These are phyloP conservation scores for Chimonanthus salicifolius DNA, from an alignment of 164 flowering plant species.

Conservation along the genomic window DNA sequence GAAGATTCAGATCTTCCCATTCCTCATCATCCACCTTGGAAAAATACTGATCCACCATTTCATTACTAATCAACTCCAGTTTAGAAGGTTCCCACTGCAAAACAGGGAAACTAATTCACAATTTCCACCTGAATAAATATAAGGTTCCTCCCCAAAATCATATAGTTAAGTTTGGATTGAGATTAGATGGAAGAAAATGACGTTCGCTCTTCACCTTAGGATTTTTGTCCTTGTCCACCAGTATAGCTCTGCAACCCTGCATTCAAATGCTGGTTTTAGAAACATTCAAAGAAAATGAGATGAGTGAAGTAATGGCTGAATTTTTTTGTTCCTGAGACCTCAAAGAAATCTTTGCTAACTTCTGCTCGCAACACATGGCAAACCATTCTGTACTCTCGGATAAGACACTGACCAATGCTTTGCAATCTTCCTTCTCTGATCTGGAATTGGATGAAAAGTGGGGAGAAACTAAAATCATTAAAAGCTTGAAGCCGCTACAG, in stretches of 20 bases:
- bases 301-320: neutral
- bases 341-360: conserved; percentile 48
- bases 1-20: conserved; percentile 72
- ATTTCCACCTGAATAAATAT: neutral
- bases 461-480: neutral
- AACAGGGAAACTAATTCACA: neutral
- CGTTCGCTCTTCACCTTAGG: conserved; percentile 16
- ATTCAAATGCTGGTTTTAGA: neutral
- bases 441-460: conserved; percentile 28
- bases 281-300: neutral
- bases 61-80: conserved; percentile 51
- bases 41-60: conserved; percentile 64
- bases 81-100: conserved; percentile 79
- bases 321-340: conserved; percentile 9
- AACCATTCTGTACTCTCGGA: conserved; percentile 72
- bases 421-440: conserved; percentile 85
- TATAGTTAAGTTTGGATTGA: neutral
- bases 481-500: neutral
- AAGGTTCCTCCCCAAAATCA: neutral
- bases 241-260: conserved; percentile 60
- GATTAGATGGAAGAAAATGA: neutral
- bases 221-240: conserved; percentile 54
- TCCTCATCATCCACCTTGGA: conserved; percentile 50
- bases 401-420: conserved; percentile 79
- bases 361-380: conserved; percentile 66